Conservation (phyloP, 2,329 filamentous ascomycete species). For the Trichoderma oligosporum region DNA sequence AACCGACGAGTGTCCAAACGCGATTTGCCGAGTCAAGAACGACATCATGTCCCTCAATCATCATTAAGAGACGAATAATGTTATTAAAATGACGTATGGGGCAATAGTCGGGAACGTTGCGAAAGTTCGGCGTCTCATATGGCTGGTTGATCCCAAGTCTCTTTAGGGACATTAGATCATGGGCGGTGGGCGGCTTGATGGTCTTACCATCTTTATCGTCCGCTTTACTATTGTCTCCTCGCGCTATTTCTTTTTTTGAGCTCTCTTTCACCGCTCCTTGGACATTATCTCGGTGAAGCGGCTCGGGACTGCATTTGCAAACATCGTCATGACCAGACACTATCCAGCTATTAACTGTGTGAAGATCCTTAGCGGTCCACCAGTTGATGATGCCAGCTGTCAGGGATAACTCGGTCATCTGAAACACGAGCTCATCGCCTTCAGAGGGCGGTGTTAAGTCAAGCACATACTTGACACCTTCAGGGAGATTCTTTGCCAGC, state of each 20-base stretch:
- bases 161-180: constrained; percentile 12
- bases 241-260: not conserved
- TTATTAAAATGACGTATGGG: constrained; percentile 58
- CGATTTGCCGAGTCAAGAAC: constrained; percentile 62
- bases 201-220: not conserved
- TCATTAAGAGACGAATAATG: constrained; percentile 59
- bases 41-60: constrained; percentile 52
- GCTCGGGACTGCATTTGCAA: constrained; percentile 31
- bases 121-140: constrained; percentile 31
- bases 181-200: constrained; percentile 7
- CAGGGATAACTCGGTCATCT: constrained; percentile 56
- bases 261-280: too few relatives aligned
- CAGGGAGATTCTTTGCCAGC: constrained; percentile 33
- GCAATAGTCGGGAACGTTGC: constrained; percentile 56
- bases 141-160: not conserved
- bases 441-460: constrained; percentile 60
- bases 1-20: constrained; percentile 61
- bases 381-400: constrained; percentile 54
- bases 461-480: constrained; percentile 54
- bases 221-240: not conserved
- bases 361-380: constrained; percentile 42
- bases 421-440: constrained; percentile 59
- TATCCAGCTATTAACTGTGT: constrained; percentile 28
- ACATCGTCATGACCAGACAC: constrained; percentile 43
- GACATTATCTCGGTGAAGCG: not conserved